Base-by-base conservation (phyloP, 192 early-diverging fungal species). In the Paraglomus brasilianum region DNA sequence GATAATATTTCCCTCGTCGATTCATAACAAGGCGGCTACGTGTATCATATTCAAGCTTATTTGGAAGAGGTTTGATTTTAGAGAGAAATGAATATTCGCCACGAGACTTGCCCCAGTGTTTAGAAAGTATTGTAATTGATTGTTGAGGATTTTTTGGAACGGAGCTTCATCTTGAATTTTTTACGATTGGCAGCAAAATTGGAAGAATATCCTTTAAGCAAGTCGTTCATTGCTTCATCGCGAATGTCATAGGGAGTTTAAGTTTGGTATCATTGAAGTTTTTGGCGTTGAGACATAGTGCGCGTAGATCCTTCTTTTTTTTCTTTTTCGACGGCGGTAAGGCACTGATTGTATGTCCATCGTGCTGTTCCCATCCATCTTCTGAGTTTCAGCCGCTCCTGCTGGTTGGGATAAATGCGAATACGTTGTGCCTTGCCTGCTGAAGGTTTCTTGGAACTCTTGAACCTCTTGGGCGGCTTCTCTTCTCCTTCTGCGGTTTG, bases 251-350 rank as follows among this genome's bases (percentile, higher is more conserved):
- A 63, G 36, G 60, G 19, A 0, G 19, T 63, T 47, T 46, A 59
- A 59, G 14, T 4, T 59, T 59, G 3, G 38, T 59, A 40, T 59
- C 43, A 53, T 59, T 59, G n/a, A 59, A 59, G 57, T 59, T 59
- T 59, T 11, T 59, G 30, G 44, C 4, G 17, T 63, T 63, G 44
- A 63, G 19, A 22, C 22, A 63, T 46, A 11, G 10, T 46, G 43
- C 44, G 14, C 2, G 6, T 30, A 63, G 19, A 63, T 11, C 4
- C 40, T 19, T 44, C 48, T 63, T 63, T 44, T 24, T 63, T 63
- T 40, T 47, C n/a, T 60, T 63, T 63, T 63, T 46, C 43, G 8
- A 63, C 17, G 13, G 8, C 44, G 7, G 48, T 46, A 46, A 63
- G 2, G 21, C 8, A 63, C 30, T 47, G 43, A 63, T 63, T 63